Conservation (phyloP, 2,329 filamentous ascomycete genomes). For the Aureobasidium zeae region DNA sequence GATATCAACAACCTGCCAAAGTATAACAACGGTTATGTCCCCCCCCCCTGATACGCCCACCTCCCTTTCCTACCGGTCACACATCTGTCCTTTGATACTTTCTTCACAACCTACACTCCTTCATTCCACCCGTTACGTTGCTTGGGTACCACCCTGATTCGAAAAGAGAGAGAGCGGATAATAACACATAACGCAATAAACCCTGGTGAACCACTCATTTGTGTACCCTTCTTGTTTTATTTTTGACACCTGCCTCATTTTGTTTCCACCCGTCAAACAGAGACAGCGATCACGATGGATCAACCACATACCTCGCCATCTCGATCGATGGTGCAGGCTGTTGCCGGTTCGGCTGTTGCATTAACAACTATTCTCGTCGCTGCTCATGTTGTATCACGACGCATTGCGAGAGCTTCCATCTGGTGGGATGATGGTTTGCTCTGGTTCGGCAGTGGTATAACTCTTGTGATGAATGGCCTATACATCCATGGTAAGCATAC, state of each 20-base stretch:
- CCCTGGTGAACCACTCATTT: conserved; percentile 9
- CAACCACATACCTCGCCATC: conserved; percentile 10
- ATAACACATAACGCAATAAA: conserved; percentile 7
- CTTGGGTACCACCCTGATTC: conserved; percentile 6
- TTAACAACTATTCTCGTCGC: conserved; percentile 7
- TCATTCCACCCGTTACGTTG: conserved; percentile 6
- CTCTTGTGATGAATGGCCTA: conserved; percentile 5
- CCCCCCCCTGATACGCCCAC: no score
- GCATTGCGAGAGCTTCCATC: conserved; percentile 1
- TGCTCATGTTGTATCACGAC: conserved; percentile 3
- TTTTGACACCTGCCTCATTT: conserved; percentile 1
- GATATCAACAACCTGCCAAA: conserved; percentile 9
- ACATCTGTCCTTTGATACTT: conserved; percentile 2
- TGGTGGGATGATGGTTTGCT: conserved; percentile 15
- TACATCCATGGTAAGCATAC: conserved; percentile 12
- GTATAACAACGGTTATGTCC: conserved; percentile 12
- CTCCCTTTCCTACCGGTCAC: conserved; percentile 3
- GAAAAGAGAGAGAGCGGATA: neutral
- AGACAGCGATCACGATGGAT: conserved; percentile 12
- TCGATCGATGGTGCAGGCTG: conserved; percentile 7
- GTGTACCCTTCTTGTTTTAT: conserved; percentile 5
- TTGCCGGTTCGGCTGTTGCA: conserved; percentile 4
- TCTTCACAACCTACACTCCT: conserved; percentile 7
- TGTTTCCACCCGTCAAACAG: no score
- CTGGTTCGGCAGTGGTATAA: conserved; percentile 7